phyloP scores from a whole-genome alignment of 768 basidiomycete genomes.

The Tricholoma furcatifolium region DNA sequence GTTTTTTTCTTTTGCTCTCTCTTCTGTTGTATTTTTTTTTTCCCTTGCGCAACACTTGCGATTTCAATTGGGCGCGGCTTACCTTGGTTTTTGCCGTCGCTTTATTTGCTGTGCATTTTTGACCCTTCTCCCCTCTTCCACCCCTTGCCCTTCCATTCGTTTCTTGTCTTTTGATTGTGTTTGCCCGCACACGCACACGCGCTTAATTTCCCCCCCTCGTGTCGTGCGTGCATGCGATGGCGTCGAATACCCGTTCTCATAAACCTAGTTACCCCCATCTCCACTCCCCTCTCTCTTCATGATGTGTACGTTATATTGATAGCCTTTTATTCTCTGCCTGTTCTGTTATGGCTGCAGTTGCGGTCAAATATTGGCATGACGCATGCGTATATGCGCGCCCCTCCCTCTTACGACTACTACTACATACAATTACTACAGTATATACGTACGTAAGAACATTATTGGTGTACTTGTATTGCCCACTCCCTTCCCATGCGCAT shows the following conservation, averaged over 20 bases:
- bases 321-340: no score
- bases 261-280: constrained; percentile 11
- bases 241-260: constrained; percentile 18
- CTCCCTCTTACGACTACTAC: no score
- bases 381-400: neutral
- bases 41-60: neutral
- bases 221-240: constrained; percentile 12
- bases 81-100: neutral
- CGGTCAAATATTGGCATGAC: no score
- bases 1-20: neutral
- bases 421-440: no score
- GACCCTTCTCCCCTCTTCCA: neutral
- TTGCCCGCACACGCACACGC: constrained; percentile 18
- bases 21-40: no score
- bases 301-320: constrained; percentile 12
- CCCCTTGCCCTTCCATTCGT: neutral
- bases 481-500: neutral
- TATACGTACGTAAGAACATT: neutral
- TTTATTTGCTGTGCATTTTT: neutral
- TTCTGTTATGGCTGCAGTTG: neutral
- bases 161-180: constrained; percentile 4
- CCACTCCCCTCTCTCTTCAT: neutral
- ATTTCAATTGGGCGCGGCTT: neutral
- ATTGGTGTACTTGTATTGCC: neutral
- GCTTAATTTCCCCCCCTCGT: constrained; percentile 15